phyloP scores from a whole-genome alignment of 2,329 filamentous ascomycete genomes.

The Xylariaceae sp. region DNA sequence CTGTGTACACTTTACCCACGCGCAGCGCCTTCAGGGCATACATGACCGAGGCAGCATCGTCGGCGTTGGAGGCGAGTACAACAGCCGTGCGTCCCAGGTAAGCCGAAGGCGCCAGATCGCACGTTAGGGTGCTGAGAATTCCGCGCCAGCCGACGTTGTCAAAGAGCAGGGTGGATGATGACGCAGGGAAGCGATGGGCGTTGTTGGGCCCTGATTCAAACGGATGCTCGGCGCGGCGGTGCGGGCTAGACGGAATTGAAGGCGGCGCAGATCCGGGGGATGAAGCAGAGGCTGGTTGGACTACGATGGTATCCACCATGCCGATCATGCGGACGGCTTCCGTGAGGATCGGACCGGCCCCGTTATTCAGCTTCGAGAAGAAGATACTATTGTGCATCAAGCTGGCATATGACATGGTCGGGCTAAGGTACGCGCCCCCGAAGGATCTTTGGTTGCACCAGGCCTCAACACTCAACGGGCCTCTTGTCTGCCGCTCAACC shows the following conservation, averaged over 20 bases:
- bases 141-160: conserved; percentile 85
- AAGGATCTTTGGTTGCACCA: conserved; percentile 70
- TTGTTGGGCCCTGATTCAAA: conserved; percentile 9
- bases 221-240: conserved; percentile 31
- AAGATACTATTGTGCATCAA: conserved; percentile 54
- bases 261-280: conserved; percentile 41
- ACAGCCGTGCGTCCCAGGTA: conserved; percentile 72
- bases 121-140: conserved; percentile 72
- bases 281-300: conserved; percentile 44
- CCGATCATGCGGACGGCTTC: conserved; percentile 75
- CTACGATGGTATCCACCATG: conserved; percentile 74
- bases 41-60: conserved; percentile 72
- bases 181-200: conserved; percentile 38
- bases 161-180: conserved; percentile 57
- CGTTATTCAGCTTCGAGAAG: conserved; percentile 46
- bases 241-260: conserved; percentile 46
- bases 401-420: conserved; percentile 56
- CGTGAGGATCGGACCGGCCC: conserved; percentile 55
- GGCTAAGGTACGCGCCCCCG: conserved; percentile 76
- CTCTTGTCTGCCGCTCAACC: conserved; percentile 63
- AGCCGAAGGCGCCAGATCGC: conserved; percentile 76
- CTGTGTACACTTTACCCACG: conserved; percentile 75
- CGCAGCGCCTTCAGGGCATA: conserved; percentile 72
- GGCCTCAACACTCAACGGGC: conserved; percentile 60
- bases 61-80: conserved; percentile 64